Evolutionary conservation across 257 asterid genomes (phyloP).

Genomic region (Gentiana straminea): DNA sequence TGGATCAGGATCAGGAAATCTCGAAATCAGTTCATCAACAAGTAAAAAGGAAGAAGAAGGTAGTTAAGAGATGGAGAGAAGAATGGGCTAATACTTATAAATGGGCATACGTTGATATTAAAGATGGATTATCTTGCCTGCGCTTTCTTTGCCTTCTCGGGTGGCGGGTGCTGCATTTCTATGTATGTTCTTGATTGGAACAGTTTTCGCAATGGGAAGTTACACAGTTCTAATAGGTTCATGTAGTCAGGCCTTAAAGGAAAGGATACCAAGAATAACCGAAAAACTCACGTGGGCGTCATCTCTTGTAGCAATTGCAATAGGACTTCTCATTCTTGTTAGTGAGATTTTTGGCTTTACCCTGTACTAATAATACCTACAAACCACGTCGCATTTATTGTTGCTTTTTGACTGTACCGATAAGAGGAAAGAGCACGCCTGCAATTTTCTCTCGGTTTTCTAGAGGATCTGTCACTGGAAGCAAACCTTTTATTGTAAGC

Average conservation of each 20-base stretch:
- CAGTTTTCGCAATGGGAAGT: slow-evolving; percentile 94
- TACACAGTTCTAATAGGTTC: slow-evolving; percentile 88
- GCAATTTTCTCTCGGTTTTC: slow-evolving; percentile 5
- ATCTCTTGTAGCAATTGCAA: slow-evolving; percentile 67
- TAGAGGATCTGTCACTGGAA: slow-evolving; percentile 10
- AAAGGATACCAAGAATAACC: slow-evolving; percentile 73
- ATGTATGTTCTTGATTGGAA: slow-evolving; percentile 79
- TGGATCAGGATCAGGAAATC: slow-evolving; percentile 69
- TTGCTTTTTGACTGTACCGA: too few species aligned
- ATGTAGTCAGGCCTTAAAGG: slow-evolving; percentile 81
- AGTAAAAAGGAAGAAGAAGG: slow-evolving; percentile 90
- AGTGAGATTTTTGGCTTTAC: slow-evolving; percentile 83
- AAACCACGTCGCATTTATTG: slow-evolving; percentile 1
- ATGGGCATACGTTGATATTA: slow-evolving; percentile 96
- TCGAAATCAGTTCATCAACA: slow-evolving; percentile 60
- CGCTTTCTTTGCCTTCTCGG: slow-evolving; percentile 93
- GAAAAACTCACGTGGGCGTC: slow-evolving; percentile 98
- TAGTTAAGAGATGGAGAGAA: slow-evolving; percentile 97
- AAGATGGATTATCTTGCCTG: slow-evolving; percentile 91
- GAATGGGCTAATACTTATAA: slow-evolving; percentile 99
- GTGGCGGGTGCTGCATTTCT: slow-evolving; percentile 90
- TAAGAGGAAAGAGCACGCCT: too few species aligned
- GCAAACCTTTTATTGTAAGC: slow-evolving; percentile 5
- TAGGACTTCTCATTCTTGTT: slow-evolving; percentile 65
- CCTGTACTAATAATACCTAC: slow-evolving; percentile 34